These are phyloP conservation scores for Elaeis oleifera DNA, from an alignment of 202 grass and related monocot species.

Conservation along the genomic window DNA sequence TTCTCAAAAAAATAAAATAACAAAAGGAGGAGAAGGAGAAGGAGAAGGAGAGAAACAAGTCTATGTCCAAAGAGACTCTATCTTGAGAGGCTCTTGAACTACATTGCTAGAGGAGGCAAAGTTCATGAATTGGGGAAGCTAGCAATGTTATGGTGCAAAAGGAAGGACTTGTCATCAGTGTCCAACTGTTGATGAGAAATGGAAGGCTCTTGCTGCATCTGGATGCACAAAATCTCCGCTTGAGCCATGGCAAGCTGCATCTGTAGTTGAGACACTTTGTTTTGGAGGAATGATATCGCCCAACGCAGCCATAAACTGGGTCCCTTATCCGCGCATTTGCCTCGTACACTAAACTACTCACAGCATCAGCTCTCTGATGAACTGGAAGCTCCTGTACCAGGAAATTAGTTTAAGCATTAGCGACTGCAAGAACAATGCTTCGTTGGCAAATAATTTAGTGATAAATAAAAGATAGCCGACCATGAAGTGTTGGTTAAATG, in stretches of 20 bases:
- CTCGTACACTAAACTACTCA: constrained; percentile 58
- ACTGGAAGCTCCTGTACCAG: constrained; percentile 34
- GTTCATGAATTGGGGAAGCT: not conserved
- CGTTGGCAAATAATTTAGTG: too few species aligned
- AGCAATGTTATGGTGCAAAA: constrained; percentile 24
- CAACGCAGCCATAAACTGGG: constrained; percentile 33
- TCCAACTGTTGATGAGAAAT: not conserved
- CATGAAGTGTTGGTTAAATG: too few species aligned
- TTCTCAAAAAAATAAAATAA: not conserved
- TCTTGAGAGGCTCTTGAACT: constrained; percentile 28
- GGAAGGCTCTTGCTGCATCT: constrained; percentile 30
- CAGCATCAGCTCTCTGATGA: constrained; percentile 37
- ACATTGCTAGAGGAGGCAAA: constrained; percentile 17
- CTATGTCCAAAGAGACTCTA: constrained; percentile 36
- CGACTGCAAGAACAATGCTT: not conserved
- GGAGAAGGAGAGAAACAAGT: constrained; percentile 5
- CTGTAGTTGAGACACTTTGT: constrained; percentile 44
- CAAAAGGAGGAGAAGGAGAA: not conserved
- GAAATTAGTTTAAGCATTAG: not conserved
- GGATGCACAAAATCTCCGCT: constrained; percentile 29
- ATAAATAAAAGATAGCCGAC: too few species aligned
- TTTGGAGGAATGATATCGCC: constrained; percentile 42
- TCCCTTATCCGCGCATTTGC: constrained; percentile 37
- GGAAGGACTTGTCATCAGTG: constrained; percentile 18
- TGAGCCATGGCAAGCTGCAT: constrained; percentile 35